Evolutionary conservation across 805 yeast species (phyloP).

Genomic region (Metschnikowia drakensbergensis): DNA sequence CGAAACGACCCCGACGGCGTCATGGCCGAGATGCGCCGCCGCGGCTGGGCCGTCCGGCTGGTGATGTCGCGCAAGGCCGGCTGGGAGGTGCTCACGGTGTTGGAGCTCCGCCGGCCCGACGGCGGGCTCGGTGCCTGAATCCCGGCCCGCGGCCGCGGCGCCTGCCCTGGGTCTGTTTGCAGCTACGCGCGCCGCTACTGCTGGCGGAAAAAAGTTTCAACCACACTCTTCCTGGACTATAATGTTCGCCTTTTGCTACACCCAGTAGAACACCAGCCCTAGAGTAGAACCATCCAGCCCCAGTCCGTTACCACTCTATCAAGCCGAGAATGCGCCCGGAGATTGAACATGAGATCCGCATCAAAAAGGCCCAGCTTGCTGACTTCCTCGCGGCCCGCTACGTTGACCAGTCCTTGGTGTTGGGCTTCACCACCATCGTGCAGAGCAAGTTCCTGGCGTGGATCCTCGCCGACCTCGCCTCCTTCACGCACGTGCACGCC

Average conservation of each 20-base stretch:
- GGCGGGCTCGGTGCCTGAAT: too few relatives aligned
- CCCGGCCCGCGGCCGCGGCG: too few relatives aligned
- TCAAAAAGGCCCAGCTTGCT: conserved; percentile 26
- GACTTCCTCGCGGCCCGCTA: conserved; percentile 20
- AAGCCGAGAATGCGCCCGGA: conserved; percentile 4
- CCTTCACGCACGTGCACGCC: conserved; percentile 20
- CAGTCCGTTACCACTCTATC: background rate
- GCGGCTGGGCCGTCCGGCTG: conserved; percentile 52
- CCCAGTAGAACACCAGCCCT: background rate
- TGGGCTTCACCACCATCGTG: conserved; percentile 47
- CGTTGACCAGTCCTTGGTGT: conserved; percentile 41
- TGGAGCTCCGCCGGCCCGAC: conserved; percentile 43
- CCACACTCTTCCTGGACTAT: background rate
- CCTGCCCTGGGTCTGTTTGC: background rate
- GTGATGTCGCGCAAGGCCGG: conserved; percentile 80
- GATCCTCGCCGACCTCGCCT: conserved; percentile 35
- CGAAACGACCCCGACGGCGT: conserved; percentile 76
- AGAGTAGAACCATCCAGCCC: background rate
- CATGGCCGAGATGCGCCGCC: conserved; percentile 40
- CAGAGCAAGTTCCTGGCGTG: conserved; percentile 45
- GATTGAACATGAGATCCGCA: conserved; percentile 9
- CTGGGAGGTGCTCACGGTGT: conserved; percentile 86
- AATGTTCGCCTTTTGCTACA: conserved; percentile 1
- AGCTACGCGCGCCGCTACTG: background rate
- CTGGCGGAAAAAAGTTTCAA: conserved; percentile 3